A percentile compares a stretch with the other conserved stretches of the same genome.
These are phyloP conservation scores for Butyriboletus loyo DNA, from an alignment of 768 basidiomycete genomes.

Conservation along the genomic window DNA sequence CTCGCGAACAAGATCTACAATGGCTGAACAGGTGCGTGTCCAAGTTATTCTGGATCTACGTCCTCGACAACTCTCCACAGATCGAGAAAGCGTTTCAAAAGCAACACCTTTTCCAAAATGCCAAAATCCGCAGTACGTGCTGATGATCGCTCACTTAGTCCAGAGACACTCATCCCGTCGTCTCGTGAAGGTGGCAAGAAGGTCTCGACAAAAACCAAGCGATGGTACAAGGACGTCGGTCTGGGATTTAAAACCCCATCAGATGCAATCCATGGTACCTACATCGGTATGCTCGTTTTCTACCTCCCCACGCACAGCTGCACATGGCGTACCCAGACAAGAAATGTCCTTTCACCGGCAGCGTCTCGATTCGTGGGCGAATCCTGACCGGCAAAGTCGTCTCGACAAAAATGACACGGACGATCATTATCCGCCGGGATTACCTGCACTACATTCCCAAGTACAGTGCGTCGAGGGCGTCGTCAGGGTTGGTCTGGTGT, in stretches of 20 bases:
- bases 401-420: constrained; percentile 99
- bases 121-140: constrained; percentile 85
- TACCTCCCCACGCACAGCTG: not conserved
- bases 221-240: constrained; percentile 99
- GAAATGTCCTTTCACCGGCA: constrained; percentile 98
- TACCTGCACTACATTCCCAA: constrained; percentile 97
- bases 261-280: constrained; percentile 94
- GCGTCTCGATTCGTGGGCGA: constrained; percentile 97
- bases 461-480: constrained; percentile 71
- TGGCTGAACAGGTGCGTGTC: constrained; percentile 60
- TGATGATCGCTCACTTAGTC: constrained; percentile 4
- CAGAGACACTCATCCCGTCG: constrained; percentile 7
- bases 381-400: constrained; percentile 97
- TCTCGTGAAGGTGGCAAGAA: constrained; percentile 69
- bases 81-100: constrained; percentile 98
- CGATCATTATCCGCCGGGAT: constrained; percentile 92
- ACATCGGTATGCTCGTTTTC: constrained; percentile 70
- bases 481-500: not conserved
- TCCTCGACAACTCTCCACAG: constrained; percentile 36
- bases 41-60: not conserved
- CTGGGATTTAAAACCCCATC: constrained; percentile 94
- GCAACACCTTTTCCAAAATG: constrained; percentile 97
- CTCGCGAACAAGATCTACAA: constrained; percentile 30
- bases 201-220: constrained; percentile 89
- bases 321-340: constrained; percentile 62